phyloP scores from a whole-genome alignment of 169 alveolate genomes.

The Plasmodium falciparum region DNA sequence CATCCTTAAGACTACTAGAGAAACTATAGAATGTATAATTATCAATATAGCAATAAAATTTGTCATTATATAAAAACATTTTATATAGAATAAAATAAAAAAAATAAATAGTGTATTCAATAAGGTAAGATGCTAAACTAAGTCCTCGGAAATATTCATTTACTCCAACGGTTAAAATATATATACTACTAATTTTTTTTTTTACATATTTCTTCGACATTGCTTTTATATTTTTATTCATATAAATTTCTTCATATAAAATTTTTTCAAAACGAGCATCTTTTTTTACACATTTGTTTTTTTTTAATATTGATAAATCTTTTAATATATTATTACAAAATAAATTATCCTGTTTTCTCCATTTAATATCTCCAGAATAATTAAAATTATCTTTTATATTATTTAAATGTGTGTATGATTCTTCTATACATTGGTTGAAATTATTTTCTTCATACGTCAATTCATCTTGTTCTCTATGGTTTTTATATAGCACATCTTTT shows the following conservation, averaged over 20 bases:
- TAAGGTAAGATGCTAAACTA: constrained; percentile 71
- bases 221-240: constrained; percentile 53
- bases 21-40: constrained; percentile 60
- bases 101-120: constrained; percentile 59
- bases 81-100: constrained; percentile 63
- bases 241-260: constrained; percentile 71
- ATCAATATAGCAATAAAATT: constrained; percentile 48
- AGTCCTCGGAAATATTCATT: constrained; percentile 76
- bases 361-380: background rate
- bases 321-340: constrained; percentile 9
- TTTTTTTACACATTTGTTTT: constrained; percentile 16
- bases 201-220: constrained; percentile 56
- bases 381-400: background rate
- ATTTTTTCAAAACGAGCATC: constrained; percentile 53
- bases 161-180: constrained; percentile 74
- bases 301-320: constrained; percentile 37
- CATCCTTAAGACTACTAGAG: constrained; percentile 27
- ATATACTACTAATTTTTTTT: constrained; percentile 63
- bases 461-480: background rate
- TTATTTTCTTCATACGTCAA: background rate
- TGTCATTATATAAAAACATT: constrained; percentile 54
- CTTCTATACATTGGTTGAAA: background rate
- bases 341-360: constrained; percentile 7
- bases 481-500: background rate
- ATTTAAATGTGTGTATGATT: background rate